Base-by-base conservation (phyloP, 2,329 filamentous ascomycete species). In the Colletotrichum tabaci region DNA sequence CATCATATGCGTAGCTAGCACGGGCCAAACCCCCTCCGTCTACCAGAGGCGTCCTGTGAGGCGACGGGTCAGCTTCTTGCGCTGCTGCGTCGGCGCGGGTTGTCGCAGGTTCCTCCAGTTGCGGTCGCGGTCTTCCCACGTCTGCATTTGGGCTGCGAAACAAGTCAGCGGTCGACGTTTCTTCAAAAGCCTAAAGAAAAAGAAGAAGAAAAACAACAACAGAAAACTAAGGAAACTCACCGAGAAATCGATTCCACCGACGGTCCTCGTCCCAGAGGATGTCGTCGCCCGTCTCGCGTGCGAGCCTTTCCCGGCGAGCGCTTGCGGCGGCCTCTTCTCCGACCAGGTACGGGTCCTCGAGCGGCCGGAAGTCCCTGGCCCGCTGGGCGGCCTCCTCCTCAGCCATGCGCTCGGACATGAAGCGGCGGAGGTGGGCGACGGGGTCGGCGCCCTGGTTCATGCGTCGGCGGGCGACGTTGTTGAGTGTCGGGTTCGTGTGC, bases 291-390 rank as follows among this genome's bases (percentile, higher is more conserved):
- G 83, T 85, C 80, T 91, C 87, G 63, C 87, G 82, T n/a, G 85
- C 85, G 38, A 91, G 79, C 72, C 91, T 84, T 76, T 89, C 88
- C n/a, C 82, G 80, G 53, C 89, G 84, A 9, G 90, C 89, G 73
- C 85, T 80, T 12, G 84, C 83, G 2, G 91, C 91, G 4, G 90
- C 91, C 61, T 86, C 86, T 80, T 92, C 90, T 44, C 91, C 91
- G 2, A 93, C 91, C 12, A 93, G 82, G 67, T 91, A 87, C 0
- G 91, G 91, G 74, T 93, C 91, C 80, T 93, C 91, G 21, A 91
- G 84, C 3, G 89, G 90, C 8, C 86, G 84, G 30, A 64, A 72
- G 10, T 66, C 55, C 4, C 66, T 42, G 15, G 66, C 55, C n/a
- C 66, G 66, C 71, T 75, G 53, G 74, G 75, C 26, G 62, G 75